A percentile compares a stretch with the other conserved stretches of the same genome.
Evolutionary conservation across 805 yeast genomes (phyloP).

Genomic region (Candida maltosa): DNA sequence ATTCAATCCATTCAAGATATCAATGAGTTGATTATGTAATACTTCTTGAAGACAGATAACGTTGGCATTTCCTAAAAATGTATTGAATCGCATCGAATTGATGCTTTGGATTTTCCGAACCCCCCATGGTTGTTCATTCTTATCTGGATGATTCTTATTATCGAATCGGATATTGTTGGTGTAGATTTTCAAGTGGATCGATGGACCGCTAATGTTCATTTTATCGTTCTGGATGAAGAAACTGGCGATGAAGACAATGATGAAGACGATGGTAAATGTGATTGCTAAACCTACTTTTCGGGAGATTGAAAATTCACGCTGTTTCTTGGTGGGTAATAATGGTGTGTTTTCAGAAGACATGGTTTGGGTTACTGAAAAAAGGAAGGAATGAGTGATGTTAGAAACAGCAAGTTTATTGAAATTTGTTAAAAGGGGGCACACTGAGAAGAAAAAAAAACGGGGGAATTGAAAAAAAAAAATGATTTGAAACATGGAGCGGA

Average conservation of each 20-base stretch:
- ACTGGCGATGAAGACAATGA: neutral
- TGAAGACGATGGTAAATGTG: neutral
- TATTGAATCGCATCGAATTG: conserved; percentile 30
- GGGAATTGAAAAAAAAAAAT: too few species aligned
- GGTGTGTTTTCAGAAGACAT: too few species aligned
- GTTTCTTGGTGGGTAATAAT: too few species aligned
- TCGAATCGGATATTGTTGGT: conserved; percentile 47
- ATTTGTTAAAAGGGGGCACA: too few species aligned
- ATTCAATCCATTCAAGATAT: conserved; percentile 25
- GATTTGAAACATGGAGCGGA: too few species aligned
- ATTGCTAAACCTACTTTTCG: too few species aligned
- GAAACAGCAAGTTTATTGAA: too few species aligned
- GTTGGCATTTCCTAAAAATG: conserved; percentile 20
- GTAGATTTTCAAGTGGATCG: conserved; percentile 24
- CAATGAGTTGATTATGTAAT: conserved; percentile 32
- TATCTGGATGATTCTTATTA: conserved; percentile 22
- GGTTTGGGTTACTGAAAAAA: too few species aligned
- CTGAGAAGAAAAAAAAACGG: too few species aligned
- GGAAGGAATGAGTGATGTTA: too few species aligned
- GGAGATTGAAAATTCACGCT: too few species aligned
- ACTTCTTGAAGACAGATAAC: conserved; percentile 44
- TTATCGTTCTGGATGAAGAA: neutral
- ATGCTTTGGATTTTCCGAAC: conserved; percentile 35
- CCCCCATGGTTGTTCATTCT: conserved; percentile 46
- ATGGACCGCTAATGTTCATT: too few species aligned